Evolutionary conservation across 352 stramenopile genomes (phyloP).

Genomic region (Paralagenidium karlingii): DNA sequence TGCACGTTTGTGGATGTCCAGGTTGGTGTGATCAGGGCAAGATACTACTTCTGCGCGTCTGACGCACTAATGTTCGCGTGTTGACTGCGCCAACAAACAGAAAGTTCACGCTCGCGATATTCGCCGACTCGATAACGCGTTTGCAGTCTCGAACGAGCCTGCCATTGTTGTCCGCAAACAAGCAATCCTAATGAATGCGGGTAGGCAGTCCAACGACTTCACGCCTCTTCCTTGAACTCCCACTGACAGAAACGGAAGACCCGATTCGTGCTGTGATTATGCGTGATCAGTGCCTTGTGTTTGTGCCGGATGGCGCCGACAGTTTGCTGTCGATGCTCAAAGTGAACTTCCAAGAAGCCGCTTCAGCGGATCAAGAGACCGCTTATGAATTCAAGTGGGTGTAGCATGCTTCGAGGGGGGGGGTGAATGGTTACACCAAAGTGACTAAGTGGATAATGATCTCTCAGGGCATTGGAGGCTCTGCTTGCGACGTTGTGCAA

Average conservation of each 20-base stretch:
- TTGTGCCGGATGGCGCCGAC: constrained; percentile 12
- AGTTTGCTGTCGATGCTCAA: constrained; percentile 7
- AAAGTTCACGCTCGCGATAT: constrained; percentile 5
- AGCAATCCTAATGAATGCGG: constrained; percentile 9
- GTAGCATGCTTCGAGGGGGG: background rate
- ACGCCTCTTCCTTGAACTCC: too few species aligned
- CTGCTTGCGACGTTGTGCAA: constrained; percentile 1
- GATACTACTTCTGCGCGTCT: constrained; percentile 1
- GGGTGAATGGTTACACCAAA: background rate
- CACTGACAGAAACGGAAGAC: too few species aligned
- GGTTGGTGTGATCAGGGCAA: background rate
- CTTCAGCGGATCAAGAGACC: background rate
- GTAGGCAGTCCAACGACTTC: too few species aligned
- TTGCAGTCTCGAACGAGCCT: constrained; percentile 6
- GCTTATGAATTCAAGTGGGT: constrained; percentile 33
- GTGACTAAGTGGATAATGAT: too few species aligned
- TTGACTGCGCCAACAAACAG: too few species aligned
- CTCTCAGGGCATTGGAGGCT: constrained; percentile 3
- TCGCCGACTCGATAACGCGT: constrained; percentile 5
- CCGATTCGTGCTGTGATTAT: constrained; percentile 32
- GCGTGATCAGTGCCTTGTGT: constrained; percentile 17
- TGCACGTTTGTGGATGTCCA: too few species aligned
- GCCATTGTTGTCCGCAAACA: constrained; percentile 4
- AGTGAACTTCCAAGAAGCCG: constrained; percentile 6
- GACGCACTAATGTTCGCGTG: too few species aligned